Evolutionary conservation across 768 basidiomycete species (phyloP).

Genomic region (Termitomyces sp.): DNA sequence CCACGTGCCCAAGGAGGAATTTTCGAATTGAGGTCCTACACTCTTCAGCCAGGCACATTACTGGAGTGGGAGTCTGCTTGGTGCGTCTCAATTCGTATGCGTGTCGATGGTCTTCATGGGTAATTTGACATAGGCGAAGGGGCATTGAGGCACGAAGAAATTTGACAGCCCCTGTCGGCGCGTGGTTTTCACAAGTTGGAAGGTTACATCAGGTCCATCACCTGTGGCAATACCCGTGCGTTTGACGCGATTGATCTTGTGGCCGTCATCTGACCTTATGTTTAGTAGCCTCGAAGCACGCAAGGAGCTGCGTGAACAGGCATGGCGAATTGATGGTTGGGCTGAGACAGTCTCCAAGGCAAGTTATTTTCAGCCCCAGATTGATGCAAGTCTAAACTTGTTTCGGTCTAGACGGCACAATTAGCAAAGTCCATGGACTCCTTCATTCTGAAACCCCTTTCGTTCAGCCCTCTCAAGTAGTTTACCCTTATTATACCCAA

Average conservation of each 20-base stretch:
- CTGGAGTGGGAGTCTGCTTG: slow-evolving; percentile 95
- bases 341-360: slow-evolving; percentile 92
- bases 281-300: slow-evolving; percentile 67
- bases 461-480: slow-evolving; percentile 83
- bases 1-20: slow-evolving; percentile 85
- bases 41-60: slow-evolving; percentile 81
- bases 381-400: slow-evolving; percentile 5
- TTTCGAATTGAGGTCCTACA: slow-evolving; percentile 90
- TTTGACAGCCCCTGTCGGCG: slow-evolving; percentile 80
- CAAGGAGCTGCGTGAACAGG: slow-evolving; percentile 81
- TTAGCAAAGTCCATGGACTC: slow-evolving; percentile 84
- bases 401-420: slow-evolving; percentile 69
- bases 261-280: slow-evolving; percentile 7
- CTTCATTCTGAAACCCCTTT: slow-evolving; percentile 71
- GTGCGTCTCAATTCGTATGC: slow-evolving; percentile 32
- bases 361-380: slow-evolving; percentile 13
- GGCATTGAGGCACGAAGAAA: slow-evolving; percentile 92
- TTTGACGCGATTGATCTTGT: slow-evolving; percentile 14
- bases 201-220: slow-evolving; percentile 88
- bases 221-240: slow-evolving; percentile 95
- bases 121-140: slow-evolving; percentile 57
- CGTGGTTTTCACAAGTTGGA: slow-evolving; percentile 90
- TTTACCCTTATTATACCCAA: slow-evolving; percentile 5
- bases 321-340: slow-evolving; percentile 96
- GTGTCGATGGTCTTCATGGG: not conserved